A percentile compares a stretch with the other conserved stretches of the same genome.
phyloP scores from a whole-genome alignment of 2,329 filamentous ascomycete species.

The Curvularia spicifera region DNA sequence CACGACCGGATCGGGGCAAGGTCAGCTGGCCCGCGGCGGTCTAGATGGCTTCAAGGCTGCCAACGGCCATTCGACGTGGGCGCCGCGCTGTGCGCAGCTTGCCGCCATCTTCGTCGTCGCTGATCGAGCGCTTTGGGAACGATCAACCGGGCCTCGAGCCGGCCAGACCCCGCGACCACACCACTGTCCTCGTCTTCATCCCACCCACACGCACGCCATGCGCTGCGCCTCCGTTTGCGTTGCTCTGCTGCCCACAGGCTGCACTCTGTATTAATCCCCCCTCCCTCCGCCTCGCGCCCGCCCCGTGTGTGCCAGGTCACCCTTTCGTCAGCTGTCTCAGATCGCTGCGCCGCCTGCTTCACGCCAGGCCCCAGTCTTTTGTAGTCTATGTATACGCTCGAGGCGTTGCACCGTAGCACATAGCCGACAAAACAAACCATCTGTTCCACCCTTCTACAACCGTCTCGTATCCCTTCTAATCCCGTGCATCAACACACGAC shows the following conservation, averaged over 20 bases:
- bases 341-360: slow-evolving; percentile 34
- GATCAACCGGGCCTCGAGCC: slow-evolving; percentile 21
- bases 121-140: slow-evolving; percentile 27
- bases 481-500: slow-evolving; percentile 13
- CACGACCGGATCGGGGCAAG: slow-evolving; percentile 20
- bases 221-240: slow-evolving; percentile 33
- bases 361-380: slow-evolving; percentile 16
- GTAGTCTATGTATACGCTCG: slow-evolving; percentile 27
- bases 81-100: slow-evolving; percentile 24
- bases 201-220: slow-evolving; percentile 23
- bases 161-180: slow-evolving; percentile 15
- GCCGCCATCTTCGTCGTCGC: slow-evolving; percentile 31
- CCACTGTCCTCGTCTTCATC: slow-evolving; percentile 21
- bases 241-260: slow-evolving; percentile 19
- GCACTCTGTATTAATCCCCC: slow-evolving; percentile 27
- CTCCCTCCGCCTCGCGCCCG: slow-evolving; percentile 26
- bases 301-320: slow-evolving; percentile 37
- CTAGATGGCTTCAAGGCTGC: slow-evolving; percentile 21
- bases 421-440: slow-evolving; percentile 20
- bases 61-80: slow-evolving; percentile 21
- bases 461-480: slow-evolving; percentile 11
- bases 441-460: slow-evolving; percentile 10
- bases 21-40: slow-evolving; percentile 23
- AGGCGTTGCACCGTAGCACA: slow-evolving; percentile 19
- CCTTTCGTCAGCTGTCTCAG: slow-evolving; percentile 34